Evolutionary conservation across 192 early-diverging fungal genomes (phyloP), one percentile per base, ranked within the genome.

Genomic region (Podila minutissima): DNA sequence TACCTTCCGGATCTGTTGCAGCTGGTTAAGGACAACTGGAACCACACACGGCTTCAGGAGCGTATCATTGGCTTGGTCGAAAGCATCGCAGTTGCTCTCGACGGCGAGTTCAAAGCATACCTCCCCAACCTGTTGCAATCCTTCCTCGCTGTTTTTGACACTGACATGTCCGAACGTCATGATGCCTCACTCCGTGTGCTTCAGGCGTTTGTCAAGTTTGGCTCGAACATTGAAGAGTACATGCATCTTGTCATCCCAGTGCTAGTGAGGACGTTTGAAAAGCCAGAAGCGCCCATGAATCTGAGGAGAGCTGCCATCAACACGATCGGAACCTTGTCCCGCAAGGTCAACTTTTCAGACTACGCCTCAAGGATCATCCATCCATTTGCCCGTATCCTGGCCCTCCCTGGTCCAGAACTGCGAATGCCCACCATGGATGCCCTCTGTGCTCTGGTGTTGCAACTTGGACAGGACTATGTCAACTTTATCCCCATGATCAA

Each of bases 191-290:
- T 86, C 15, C 89, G 90, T 64, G 91, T 93, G 0, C 69, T 98
- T 15, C 90, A 95, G 58, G 95, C 93, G 4, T 87, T 98, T 64
- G 84, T 90, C 10, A 90, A 92, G 7, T 93, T 98, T 84, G 94
- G 95, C 3, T 84, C 92, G 4, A 96, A 95, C 67, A 89, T 97
- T 51, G 96, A 98, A 69, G 96, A 94, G 67, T 98, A 97, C 70
- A 87, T 98, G 83, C 93, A 96, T 78, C 85, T 98, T 22, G 91
- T 98, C 20, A 91, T 97, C 64, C 96, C 95, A 10, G 89, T 90
- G 2, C 85, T 98, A 13, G 91, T 97, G 28, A 84, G 88, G 64
- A 85, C 94, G 12, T 92, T 98, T 74, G 95, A 98, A 62, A 88
- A 87, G 48, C 75, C 87, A 2, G 92, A 91, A 51, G 86, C 88